These are phyloP conservation scores for Saitozyma sp. DNA, from an alignment of 768 basidiomycete genomes.

Conservation along the genomic window DNA sequence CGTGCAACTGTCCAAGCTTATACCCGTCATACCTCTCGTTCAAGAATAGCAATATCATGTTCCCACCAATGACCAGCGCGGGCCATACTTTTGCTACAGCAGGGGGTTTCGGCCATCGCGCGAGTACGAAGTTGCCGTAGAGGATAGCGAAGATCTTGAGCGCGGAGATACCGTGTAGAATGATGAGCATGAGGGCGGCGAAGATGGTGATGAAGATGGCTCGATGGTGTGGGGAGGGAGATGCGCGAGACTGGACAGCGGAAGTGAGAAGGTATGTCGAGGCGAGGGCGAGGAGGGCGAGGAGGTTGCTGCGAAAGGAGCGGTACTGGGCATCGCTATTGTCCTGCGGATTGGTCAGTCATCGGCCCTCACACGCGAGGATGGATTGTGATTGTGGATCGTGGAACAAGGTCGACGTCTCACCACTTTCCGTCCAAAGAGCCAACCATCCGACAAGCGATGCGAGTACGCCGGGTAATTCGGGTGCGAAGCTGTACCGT, in stretches of 20 bases:
- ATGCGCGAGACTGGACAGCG: conserved; percentile 19
- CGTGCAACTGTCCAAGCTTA: conserved; percentile 61
- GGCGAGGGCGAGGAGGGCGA: conserved; percentile 61
- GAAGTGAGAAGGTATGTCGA: conserved; percentile 64
- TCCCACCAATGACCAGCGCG: conserved; percentile 70
- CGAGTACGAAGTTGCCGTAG: conserved; percentile 66
- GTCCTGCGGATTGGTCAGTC: conserved; percentile 62
- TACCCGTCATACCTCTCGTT: conserved; percentile 80
- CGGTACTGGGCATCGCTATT: conserved; percentile 90
- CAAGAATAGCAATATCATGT: conserved; percentile 68
- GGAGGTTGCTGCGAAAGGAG: conserved; percentile 77
- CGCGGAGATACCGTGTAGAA: conserved; percentile 76
- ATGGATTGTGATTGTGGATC: background rate
- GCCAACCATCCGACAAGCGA: conserved; percentile 72
- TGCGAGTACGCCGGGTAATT: conserved; percentile 68
- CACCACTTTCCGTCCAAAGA: conserved; percentile 76
- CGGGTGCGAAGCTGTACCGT: conserved; percentile 64
- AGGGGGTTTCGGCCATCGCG: conserved; percentile 52
- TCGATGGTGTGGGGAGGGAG: conserved; percentile 9
- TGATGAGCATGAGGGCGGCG: conserved; percentile 65
- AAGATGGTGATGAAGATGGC: conserved; percentile 52
- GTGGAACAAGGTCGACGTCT: conserved; percentile 41
- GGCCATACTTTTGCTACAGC: conserved; percentile 28
- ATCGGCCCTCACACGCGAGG: background rate
- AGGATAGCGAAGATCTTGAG: conserved; percentile 78